These are phyloP conservation scores for Melanomma pulvis-pyrius DNA, from an alignment of 495 filamentous ascomycete species.

Conservation along the genomic window DNA sequence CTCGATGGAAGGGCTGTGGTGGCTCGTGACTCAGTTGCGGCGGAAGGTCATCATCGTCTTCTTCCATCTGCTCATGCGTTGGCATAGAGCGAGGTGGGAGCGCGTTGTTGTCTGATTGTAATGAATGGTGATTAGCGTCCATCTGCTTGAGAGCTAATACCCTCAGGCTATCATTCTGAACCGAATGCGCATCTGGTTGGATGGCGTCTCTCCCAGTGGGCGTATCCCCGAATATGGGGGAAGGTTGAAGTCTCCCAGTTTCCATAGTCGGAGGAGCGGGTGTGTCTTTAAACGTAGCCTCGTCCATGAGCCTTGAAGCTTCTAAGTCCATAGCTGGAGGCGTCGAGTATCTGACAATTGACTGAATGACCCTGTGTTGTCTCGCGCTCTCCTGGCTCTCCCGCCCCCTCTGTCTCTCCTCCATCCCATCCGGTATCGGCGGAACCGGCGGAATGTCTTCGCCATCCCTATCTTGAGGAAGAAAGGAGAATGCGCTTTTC, in stretches of 20 bases:
- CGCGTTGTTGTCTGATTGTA: not conserved
- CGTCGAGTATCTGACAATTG: constrained; percentile 32
- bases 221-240: not conserved
- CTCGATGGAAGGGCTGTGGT: not conserved
- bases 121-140: not conserved
- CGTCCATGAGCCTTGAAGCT: constrained; percentile 1
- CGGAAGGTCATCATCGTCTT: constrained; percentile 26
- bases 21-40: constrained; percentile 32
- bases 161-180: not conserved
- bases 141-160: not conserved
- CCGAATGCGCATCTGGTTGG: not conserved
- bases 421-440: constrained; percentile 25
- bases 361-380: constrained; percentile 24
- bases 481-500: constrained; percentile 33
- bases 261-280: not conserved
- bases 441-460: constrained; percentile 32
- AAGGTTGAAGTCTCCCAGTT: not conserved
- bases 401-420: constrained; percentile 3
- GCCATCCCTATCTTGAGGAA: constrained; percentile 22
- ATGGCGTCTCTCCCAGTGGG: not conserved
- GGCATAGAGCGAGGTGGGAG: not conserved
- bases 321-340: constrained; percentile 8
- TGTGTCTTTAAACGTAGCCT: not conserved
- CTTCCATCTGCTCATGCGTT: not conserved
- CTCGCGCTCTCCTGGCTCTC: constrained; percentile 12